Percentiles rank a stretch among this genome's conserved stretches.
These are phyloP conservation scores for Blastocystis hominis DNA, from an alignment of 352 stramenopile genomes.

Conservation along the genomic window DNA sequence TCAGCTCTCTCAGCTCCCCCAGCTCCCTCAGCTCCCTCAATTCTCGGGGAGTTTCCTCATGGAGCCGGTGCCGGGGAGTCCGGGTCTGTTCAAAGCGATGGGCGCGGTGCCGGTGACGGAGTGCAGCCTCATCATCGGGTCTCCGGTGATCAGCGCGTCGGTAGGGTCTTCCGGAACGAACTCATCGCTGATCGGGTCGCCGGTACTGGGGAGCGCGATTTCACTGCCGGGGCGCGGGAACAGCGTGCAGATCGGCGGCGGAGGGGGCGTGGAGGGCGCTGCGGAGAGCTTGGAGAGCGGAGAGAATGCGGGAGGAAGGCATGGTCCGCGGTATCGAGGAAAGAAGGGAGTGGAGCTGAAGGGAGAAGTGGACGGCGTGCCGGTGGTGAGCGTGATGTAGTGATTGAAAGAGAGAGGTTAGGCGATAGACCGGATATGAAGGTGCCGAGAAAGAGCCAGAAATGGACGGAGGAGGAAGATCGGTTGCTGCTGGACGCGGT, in stretches of 20 bases:
- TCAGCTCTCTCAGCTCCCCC: neutral
- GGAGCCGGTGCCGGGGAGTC: neutral
- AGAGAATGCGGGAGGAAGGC: no score
- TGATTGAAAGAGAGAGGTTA: neutral
- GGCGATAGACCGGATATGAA: neutral
- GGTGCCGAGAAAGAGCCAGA: neutral
- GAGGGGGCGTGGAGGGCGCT: neutral
- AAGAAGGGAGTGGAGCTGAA: slow-evolving; percentile 19
- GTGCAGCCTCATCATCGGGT: neutral
- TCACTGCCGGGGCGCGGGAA: neutral
- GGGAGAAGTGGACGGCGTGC: neutral
- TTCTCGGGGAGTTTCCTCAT: neutral
- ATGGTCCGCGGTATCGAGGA: neutral
- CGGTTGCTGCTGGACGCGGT: neutral
- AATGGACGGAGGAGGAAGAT: slow-evolving; percentile 21
- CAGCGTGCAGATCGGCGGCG: neutral
- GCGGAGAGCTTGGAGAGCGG: neutral
- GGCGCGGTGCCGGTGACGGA: neutral
- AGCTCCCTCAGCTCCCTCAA: neutral
- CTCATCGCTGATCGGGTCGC: neutral
- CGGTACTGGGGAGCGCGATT: neutral
- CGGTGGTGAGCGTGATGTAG: slow-evolving; percentile 6
- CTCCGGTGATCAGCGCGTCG: neutral
- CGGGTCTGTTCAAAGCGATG: neutral
- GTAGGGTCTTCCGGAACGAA: neutral